Evolutionary conservation across 106 monocot species (phyloP).

Genomic region (Phalaenopsis aphrodite): DNA sequence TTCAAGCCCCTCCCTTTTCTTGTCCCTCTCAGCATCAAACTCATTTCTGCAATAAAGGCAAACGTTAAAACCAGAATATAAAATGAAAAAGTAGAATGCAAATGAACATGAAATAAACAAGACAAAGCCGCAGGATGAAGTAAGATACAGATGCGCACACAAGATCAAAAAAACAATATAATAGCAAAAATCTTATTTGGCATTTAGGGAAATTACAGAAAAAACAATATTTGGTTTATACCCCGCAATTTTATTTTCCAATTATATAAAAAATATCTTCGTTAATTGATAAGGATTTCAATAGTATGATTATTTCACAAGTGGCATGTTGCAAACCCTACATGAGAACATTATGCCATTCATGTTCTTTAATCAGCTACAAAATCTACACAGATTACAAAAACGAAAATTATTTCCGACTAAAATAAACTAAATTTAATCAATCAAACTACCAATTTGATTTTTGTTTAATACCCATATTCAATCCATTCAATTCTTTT

Average conservation of each 20-base stretch:
- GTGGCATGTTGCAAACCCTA: no score
- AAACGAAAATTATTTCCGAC: no score
- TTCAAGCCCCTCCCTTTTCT: constrained; percentile 20
- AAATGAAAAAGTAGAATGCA: neutral
- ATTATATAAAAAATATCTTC: neutral
- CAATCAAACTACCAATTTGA: no score
- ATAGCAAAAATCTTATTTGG: neutral
- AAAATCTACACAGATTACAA: no score
- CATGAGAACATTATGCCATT: no score
- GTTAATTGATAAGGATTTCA: neutral
- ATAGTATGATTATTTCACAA: no score
- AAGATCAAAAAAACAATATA: neutral
- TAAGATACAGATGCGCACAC: neutral
- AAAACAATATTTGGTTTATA: neutral
- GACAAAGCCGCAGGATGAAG: neutral
- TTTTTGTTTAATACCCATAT: no score
- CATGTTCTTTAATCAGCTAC: no score
- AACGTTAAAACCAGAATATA: neutral
- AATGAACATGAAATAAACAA: neutral
- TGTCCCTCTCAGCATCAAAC: constrained; percentile 50
- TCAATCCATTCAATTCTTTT: no score
- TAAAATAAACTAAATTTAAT: no score
- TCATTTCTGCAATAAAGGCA: constrained; percentile 33
- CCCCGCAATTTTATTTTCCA: neutral
- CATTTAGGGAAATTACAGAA: neutral